These are phyloP conservation scores for Penicillium expansum DNA, from an alignment of 2,329 filamentous ascomycete genomes.

Conservation along the genomic window DNA sequence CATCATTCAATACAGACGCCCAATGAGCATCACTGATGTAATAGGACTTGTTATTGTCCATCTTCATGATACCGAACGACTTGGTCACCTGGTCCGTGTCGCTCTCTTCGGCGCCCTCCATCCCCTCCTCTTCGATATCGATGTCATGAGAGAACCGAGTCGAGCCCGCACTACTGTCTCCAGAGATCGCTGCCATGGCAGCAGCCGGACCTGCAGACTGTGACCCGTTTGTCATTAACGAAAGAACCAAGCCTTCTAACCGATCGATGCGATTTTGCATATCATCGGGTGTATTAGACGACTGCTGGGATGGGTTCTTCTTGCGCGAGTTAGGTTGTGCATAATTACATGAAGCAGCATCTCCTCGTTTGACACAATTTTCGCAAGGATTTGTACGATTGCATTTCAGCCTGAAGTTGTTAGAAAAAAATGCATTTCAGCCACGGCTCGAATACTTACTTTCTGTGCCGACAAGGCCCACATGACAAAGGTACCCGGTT, in stretches of 20 bases:
- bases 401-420: conserved; percentile 69
- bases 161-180: conserved; percentile 41
- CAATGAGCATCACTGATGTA: conserved; percentile 83
- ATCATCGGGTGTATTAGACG: conserved; percentile 72
- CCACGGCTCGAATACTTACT: conserved; percentile 55
- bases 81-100: conserved; percentile 69
- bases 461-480: conserved; percentile 84
- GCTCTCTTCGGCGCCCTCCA: conserved; percentile 60
- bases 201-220: conserved; percentile 58
- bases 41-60: conserved; percentile 74
- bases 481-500: conserved; percentile 91
- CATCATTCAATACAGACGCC: conserved; percentile 72
- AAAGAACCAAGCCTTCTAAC: conserved; percentile 85
- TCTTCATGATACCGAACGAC: conserved; percentile 77
- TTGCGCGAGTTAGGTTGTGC: conserved; percentile 67
- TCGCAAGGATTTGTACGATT: conserved; percentile 88
- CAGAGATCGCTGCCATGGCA: conserved; percentile 57
- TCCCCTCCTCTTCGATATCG: conserved; percentile 54
- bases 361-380: conserved; percentile 87
- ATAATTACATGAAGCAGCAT: conserved; percentile 80
- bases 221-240: conserved; percentile 87
- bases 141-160: conserved; percentile 36
- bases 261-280: conserved; percentile 99
- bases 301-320: conserved; percentile 61
- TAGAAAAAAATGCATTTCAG: conserved; percentile 3